phyloP scores from a whole-genome alignment of 2,329 filamentous ascomycete species.

The Ophiocordyceps australis region DNA sequence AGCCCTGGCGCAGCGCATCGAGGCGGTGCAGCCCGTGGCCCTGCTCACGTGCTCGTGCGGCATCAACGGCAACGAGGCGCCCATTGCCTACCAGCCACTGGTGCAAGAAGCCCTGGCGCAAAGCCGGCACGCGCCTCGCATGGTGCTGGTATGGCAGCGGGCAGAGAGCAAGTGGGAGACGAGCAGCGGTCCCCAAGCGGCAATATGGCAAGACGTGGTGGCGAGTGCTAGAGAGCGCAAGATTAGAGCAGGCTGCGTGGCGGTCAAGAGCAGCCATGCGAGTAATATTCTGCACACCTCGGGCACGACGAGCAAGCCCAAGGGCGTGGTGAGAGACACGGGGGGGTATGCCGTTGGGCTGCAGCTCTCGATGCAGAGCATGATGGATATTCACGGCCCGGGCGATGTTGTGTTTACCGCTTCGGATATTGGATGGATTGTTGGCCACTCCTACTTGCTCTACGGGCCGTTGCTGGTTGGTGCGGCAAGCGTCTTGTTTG shows the following conservation, averaged over 20 bases:
- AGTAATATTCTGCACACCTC: constrained; percentile 89
- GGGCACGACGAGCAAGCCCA: constrained; percentile 65
- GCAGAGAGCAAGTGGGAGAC: constrained; percentile 58
- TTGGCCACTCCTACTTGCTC: constrained; percentile 58
- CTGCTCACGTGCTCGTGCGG: constrained; percentile 85
- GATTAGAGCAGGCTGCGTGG: constrained; percentile 54
- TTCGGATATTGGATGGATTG: constrained; percentile 77
- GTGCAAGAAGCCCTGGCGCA: constrained; percentile 54
- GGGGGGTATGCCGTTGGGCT: constrained; percentile 79
- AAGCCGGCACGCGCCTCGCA: constrained; percentile 51
- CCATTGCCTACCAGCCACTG: constrained; percentile 59
- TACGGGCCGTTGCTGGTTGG: constrained; percentile 77
- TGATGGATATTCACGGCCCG: constrained; percentile 68
- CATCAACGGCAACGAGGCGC: constrained; percentile 70
- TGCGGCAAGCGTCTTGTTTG: constrained; percentile 73
- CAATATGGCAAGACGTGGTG: constrained; percentile 64
- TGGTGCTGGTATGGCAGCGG: constrained; percentile 70
- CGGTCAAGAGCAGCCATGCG: constrained; percentile 58
- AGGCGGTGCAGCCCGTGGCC: constrained; percentile 55
- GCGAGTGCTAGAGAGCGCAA: constrained; percentile 50
- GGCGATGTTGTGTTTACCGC: constrained; percentile 61
- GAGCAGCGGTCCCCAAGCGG: constrained; percentile 45
- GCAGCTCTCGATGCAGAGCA: constrained; percentile 62
- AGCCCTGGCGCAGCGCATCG: constrained; percentile 75
- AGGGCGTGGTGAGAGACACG: constrained; percentile 67